These are phyloP conservation scores for Pseudogymnoascus sp. DNA, from an alignment of 2,329 filamentous ascomycete species.

Conservation along the genomic window DNA sequence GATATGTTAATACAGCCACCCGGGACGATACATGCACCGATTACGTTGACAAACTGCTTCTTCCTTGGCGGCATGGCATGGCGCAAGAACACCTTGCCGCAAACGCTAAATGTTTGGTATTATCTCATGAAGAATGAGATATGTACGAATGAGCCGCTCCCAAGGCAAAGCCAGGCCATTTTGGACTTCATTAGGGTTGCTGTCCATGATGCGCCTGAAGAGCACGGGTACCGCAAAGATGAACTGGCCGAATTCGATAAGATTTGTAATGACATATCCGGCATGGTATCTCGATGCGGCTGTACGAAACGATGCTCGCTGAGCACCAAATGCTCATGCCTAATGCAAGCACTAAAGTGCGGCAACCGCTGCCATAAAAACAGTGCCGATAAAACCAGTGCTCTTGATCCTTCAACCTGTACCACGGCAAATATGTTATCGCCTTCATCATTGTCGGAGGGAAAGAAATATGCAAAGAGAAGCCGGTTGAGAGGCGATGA, in stretches of 20 bases:
- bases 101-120: constrained; percentile 5
- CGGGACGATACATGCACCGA: constrained; percentile 12
- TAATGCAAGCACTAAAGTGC: background rate
- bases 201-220: constrained; percentile 7
- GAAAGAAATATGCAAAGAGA: background rate
- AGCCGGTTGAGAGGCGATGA: background rate
- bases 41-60: constrained; percentile 12
- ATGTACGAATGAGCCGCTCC: constrained; percentile 12
- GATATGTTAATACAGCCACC: constrained; percentile 12
- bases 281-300: background rate
- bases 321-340: constrained; percentile 1
- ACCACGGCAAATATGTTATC: background rate
- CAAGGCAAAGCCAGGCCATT: constrained; percentile 7
- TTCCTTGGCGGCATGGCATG: constrained; percentile 12
- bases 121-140: constrained; percentile 9
- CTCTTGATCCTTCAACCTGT: background rate
- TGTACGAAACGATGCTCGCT: background rate
- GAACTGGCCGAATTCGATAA: background rate
- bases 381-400: background rate
- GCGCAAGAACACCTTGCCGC: background rate
- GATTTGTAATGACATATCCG: background rate
- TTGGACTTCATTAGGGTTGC: background rate
- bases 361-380: background rate
- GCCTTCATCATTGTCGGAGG: background rate
- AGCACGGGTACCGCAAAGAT: background rate